Base-by-base conservation (phyloP, 2,329 filamentous ascomycete species). In the Diplodia seriata region DNA sequence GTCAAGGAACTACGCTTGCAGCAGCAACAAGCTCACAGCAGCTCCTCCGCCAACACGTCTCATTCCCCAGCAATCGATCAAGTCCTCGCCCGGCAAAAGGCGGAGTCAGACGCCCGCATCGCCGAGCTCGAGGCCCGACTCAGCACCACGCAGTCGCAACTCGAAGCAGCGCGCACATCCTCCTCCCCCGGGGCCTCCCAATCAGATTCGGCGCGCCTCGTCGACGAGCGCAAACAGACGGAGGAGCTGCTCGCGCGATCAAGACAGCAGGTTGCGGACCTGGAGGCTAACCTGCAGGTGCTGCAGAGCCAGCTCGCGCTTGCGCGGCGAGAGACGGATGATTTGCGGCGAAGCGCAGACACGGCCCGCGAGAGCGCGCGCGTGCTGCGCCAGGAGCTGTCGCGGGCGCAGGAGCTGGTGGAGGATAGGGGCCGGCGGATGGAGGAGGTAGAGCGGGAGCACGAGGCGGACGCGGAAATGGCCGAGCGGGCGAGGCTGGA, bases 91-190 rank as follows among this genome's bases (percentile, higher is more conserved):
- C 66, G 63, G 50, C 57, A 55, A 14, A 43, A 68, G 9, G 66
- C 66, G n/a, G 47, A 51, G 29, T 55, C 56, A n/a, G 40, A 49
- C 36, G 57, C 66, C 38, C 57, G 66, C 36, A 64, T 68, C 38
- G 66, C 66, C 38, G 66, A 68, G 47, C 66, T 68, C 18, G 57
- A 68, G 40, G 66, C 66, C 15, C 51, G 51, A 8, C 66, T 68
- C 29, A 8, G 33, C 18, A 43, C 57, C 26, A 50, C 66, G 7
- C 56, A 64, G 20, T 36, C 57, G 1, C 66, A 68, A 4, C 66
- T 68, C 40, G 50, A 56, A n/a, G 14, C 55, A 6, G 26, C 47
- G 8, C 57, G 66, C 26, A 18, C 57, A 6, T 20, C 51, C 18
- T 38, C 55, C 8, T 31, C 33, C 26, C 5, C 14, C 2, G 29